Percentiles rank a stretch among this genome's conserved stretches.
These are phyloP conservation scores for Linaria vulgaris DNA, from an alignment of 257 asterid genomes.

Conservation along the genomic window DNA sequence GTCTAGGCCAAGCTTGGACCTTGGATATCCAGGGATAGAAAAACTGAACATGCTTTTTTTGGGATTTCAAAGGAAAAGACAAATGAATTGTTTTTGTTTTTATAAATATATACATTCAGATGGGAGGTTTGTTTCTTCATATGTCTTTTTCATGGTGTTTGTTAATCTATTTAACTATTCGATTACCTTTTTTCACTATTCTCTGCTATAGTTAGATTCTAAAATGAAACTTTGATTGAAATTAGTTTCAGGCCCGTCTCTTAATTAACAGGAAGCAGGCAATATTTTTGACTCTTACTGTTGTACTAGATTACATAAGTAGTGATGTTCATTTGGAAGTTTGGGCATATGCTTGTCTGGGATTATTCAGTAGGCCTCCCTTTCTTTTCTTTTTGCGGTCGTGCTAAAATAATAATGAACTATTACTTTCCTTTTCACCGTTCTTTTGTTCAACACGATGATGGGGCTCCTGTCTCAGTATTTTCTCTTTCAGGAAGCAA, in stretches of 20 bases:
- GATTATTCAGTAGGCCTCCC: slow-evolving; percentile 1
- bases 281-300: slow-evolving; percentile 19
- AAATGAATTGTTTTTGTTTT: too few relatives aligned
- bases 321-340: slow-evolving; percentile 4
- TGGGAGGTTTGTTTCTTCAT: not conserved
- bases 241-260: not conserved
- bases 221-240: not conserved
- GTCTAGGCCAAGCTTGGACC: not conserved
- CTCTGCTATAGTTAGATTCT: too few relatives aligned
- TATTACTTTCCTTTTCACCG: slow-evolving; percentile 3
- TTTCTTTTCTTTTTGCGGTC: not conserved
- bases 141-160: not conserved
- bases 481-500: slow-evolving; percentile 90
- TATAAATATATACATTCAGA: too few relatives aligned
- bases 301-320: slow-evolving; percentile 14
- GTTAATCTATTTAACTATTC: too few relatives aligned
- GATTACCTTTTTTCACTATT: not conserved
- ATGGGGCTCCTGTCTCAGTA: slow-evolving; percentile 92
- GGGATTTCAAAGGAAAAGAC: not conserved
- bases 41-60: not conserved
- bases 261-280: slow-evolving; percentile 8
- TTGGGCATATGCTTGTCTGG: slow-evolving; percentile 10
- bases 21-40: not conserved
- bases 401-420: slow-evolving; percentile 25
- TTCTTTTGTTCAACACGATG: slow-evolving; percentile 57